These are phyloP conservation scores for Colletotrichum phormii DNA, from an alignment of 2,329 filamentous ascomycete genomes.

Conservation along the genomic window DNA sequence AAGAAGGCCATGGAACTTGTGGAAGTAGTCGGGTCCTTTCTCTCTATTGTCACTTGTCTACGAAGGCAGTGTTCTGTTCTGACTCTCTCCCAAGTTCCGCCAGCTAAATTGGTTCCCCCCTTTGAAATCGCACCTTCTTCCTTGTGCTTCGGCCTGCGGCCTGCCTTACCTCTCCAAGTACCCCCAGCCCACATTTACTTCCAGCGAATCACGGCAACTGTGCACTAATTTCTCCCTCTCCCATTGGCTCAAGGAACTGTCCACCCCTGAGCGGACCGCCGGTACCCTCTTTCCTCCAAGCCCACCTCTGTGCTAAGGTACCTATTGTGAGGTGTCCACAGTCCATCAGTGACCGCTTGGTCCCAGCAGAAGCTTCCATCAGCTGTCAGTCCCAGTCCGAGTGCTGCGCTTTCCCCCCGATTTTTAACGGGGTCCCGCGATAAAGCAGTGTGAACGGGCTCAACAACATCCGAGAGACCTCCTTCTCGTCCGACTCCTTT, in stretches of 20 bases:
- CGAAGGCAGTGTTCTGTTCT: not conserved
- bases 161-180: not conserved
- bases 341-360: constrained; percentile 7
- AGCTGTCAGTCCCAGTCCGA: constrained; percentile 20
- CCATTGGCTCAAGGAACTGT: constrained; percentile 13
- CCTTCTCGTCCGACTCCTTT: constrained; percentile 22
- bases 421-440: constrained; percentile 29
- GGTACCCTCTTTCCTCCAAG: constrained; percentile 20
- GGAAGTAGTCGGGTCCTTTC: not conserved
- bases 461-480: constrained; percentile 35
- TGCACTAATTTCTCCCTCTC: constrained; percentile 29
- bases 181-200: not conserved
- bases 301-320: not conserved
- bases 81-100: not conserved
- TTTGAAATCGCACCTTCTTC: constrained; percentile 4
- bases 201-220: constrained; percentile 25
- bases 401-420: constrained; percentile 17
- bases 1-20: too few species aligned
- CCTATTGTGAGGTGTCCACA: constrained; percentile 1
- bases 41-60: not conserved
- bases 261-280: constrained; percentile 27
- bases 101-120: not conserved
- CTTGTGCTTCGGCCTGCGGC: not conserved
- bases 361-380: constrained; percentile 23
- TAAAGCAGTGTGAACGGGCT: constrained; percentile 29